Conservation (phyloP, 2,329 filamentous ascomycete species). For the Fusarium floridanum region DNA sequence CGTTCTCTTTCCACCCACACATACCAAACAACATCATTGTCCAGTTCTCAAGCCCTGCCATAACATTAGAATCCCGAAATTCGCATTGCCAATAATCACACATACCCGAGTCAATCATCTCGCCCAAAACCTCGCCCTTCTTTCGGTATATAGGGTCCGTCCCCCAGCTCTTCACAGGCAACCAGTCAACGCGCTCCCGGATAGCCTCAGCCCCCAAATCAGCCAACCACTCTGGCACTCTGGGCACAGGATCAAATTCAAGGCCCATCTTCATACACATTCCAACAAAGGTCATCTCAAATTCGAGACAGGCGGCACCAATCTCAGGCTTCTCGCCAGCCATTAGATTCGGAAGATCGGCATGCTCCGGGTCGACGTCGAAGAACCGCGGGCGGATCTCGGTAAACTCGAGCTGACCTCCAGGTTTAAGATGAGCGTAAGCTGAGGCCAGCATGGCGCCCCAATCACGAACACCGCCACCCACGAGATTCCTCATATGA, state of each 20-base stretch:
- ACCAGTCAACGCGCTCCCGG: slow-evolving; percentile 56
- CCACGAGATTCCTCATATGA: slow-evolving; percentile 58
- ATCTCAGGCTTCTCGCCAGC: slow-evolving; percentile 38
- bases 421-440: slow-evolving; percentile 57
- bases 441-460: slow-evolving; percentile 51
- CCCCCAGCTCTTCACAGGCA: slow-evolving; percentile 57
- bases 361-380: slow-evolving; percentile 51
- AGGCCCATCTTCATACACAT: slow-evolving; percentile 49
- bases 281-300: slow-evolving; percentile 49
- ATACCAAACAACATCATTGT: slow-evolving; percentile 50
- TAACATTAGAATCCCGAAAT: slow-evolving; percentile 11
- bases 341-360: slow-evolving; percentile 24
- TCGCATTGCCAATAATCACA: not conserved
- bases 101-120: slow-evolving; percentile 55
- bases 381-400: slow-evolving; percentile 57
- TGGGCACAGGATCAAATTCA: slow-evolving; percentile 57
- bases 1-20: slow-evolving; percentile 50
- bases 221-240: slow-evolving; percentile 51
- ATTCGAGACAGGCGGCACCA: slow-evolving; percentile 50
- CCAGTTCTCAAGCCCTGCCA: slow-evolving; percentile 48
- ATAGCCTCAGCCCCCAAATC: slow-evolving; percentile 57
- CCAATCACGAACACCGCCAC: slow-evolving; percentile 61
- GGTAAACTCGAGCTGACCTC: slow-evolving; percentile 60
- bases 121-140: slow-evolving; percentile 53
- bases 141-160: slow-evolving; percentile 54